These are phyloP conservation scores for Aspergillus sp. DNA, from an alignment of 2,329 filamentous ascomycete genomes.

Conservation along the genomic window DNA sequence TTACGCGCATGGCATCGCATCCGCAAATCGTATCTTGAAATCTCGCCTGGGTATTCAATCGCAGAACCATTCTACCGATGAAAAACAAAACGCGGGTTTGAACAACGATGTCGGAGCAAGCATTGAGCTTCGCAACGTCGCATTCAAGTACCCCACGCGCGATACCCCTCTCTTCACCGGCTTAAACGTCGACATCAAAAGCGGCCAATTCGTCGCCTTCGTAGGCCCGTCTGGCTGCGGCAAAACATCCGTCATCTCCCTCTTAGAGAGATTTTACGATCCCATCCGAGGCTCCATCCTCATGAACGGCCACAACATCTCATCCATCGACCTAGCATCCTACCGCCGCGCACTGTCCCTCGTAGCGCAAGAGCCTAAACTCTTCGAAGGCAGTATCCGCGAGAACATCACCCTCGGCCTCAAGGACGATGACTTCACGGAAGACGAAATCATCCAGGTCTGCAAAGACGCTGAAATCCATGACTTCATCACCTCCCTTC, in stretches of 20 bases:
- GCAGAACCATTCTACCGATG: not conserved
- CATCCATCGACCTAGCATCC: slow-evolving; percentile 23
- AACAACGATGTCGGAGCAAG: not conserved
- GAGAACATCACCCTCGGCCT: slow-evolving; percentile 51
- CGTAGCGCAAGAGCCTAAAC: slow-evolving; percentile 44
- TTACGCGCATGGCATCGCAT: slow-evolving; percentile 40
- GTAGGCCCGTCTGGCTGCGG: slow-evolving; percentile 60
- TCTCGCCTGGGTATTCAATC: slow-evolving; percentile 15
- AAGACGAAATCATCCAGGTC: slow-evolving; percentile 47
- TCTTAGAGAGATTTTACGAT: slow-evolving; percentile 69
- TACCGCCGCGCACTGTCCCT: slow-evolving; percentile 36
- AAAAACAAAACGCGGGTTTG: not conserved
- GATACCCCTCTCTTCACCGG: not conserved
- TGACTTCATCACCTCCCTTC: slow-evolving; percentile 54
- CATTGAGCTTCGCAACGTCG: slow-evolving; percentile 7
- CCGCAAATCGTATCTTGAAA: slow-evolving; percentile 38
- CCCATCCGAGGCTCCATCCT: slow-evolving; percentile 47
- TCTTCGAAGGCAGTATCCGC: slow-evolving; percentile 48
- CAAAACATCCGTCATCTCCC: slow-evolving; percentile 67
- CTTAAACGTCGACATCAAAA: slow-evolving; percentile 34
- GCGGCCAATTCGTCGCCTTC: slow-evolving; percentile 54
- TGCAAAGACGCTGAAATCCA: slow-evolving; percentile 54
- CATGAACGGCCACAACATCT: slow-evolving; percentile 34
- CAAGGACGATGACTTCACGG: slow-evolving; percentile 28
- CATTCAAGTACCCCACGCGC: slow-evolving; percentile 1